Conservation (phyloP, 192 early-diverging fungal genomes). For the Geosiphon pyriformis region DNA sequence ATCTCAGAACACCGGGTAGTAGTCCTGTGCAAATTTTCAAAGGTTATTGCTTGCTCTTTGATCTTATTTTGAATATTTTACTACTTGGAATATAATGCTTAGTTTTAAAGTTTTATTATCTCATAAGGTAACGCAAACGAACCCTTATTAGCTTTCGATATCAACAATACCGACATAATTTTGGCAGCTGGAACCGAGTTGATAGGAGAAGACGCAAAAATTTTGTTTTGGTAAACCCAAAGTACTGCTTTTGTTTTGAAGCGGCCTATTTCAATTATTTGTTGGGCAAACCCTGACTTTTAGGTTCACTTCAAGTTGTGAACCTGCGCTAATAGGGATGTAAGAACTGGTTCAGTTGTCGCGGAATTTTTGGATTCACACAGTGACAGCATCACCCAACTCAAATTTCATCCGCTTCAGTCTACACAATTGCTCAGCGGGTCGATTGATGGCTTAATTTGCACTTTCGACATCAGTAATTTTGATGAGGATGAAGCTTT, state of each 20-base stretch:
- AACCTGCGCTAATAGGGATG: too few relatives aligned
- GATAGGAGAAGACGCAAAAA: conserved; percentile 36
- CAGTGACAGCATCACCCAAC: conserved; percentile 71
- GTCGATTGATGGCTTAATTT: conserved; percentile 73
- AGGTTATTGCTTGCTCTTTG: conserved; percentile 34
- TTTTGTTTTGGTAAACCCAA: conserved; percentile 44
- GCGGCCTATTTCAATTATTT: too few relatives aligned
- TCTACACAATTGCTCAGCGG: conserved; percentile 56
- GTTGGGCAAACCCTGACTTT: too few relatives aligned
- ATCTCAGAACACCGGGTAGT: conserved; percentile 47
- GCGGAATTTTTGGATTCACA: conserved; percentile 59
- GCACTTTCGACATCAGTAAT: conserved; percentile 63
- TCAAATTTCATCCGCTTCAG: conserved; percentile 58
- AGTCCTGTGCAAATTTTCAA: conserved; percentile 53
- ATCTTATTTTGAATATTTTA: neutral
- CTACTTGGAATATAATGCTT: neutral
- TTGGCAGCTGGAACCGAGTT: conserved; percentile 53
- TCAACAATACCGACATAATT: conserved; percentile 45
- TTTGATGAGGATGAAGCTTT: conserved; percentile 89
- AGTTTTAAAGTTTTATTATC: neutral
- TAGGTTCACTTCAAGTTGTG: too few relatives aligned
- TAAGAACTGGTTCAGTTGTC: conserved; percentile 26
- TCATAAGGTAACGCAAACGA: conserved; percentile 25
- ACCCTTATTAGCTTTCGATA: conserved; percentile 47
- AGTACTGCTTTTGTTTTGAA: conserved; percentile 11